Percentiles rank a stretch among this genome's conserved stretches.
These are phyloP conservation scores for Amphibolis antarctica DNA, from an alignment of 106 monocot genomes.

Conservation along the genomic window DNA sequence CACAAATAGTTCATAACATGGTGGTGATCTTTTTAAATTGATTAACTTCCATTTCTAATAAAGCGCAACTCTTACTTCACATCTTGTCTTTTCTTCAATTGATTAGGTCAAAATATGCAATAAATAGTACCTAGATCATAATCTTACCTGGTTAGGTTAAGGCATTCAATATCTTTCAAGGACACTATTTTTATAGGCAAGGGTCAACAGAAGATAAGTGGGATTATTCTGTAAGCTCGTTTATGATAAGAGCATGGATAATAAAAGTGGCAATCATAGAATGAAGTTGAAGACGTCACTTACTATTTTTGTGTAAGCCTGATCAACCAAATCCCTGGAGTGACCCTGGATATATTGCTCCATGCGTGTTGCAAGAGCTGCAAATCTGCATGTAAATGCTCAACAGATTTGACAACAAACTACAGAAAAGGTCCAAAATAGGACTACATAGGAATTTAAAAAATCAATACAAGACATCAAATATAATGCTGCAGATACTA, in stretches of 20 bases:
- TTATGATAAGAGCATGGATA: background rate
- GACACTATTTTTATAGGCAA: too few relatives aligned
- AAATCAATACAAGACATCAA: too few relatives aligned
- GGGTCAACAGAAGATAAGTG: background rate
- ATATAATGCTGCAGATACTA: too few relatives aligned
- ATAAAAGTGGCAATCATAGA: background rate
- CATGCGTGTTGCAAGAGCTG: slow-evolving; percentile 93
- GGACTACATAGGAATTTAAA: too few relatives aligned
- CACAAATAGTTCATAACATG: background rate
- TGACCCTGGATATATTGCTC: slow-evolving; percentile 97
- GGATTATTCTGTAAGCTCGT: background rate
- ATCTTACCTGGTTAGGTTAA: too few relatives aligned
- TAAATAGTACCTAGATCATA: too few relatives aligned
- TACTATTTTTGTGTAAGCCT: slow-evolving; percentile 91
- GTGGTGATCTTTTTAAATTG: background rate
- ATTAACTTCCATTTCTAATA: background rate
- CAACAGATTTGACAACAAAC: slow-evolving; percentile 1
- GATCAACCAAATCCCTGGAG: slow-evolving; percentile 91
- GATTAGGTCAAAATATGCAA: background rate
- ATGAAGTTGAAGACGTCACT: slow-evolving; percentile 15
- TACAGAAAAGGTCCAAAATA: background rate
- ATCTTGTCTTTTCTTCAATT: background rate
- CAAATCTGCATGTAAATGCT: slow-evolving; percentile 45
- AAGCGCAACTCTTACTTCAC: too few relatives aligned
- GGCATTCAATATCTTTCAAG: too few relatives aligned